Percentiles rank a stretch among this genome's conserved stretches.
Evolutionary conservation across 2,329 filamentous ascomycete species (phyloP).

Genomic region (Cladophialophora psammophila): DNA sequence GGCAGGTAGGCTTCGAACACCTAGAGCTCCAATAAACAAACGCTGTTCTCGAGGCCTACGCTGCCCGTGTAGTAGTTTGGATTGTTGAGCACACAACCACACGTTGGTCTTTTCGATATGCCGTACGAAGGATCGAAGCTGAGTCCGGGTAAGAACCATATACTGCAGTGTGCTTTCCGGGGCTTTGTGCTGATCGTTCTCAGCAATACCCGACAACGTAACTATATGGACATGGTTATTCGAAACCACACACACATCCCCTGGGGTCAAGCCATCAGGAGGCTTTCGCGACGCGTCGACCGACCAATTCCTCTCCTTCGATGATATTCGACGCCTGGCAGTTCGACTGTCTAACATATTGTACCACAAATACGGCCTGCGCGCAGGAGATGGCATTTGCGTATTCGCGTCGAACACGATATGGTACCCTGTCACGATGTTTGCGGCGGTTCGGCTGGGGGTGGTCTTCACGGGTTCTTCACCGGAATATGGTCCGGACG

Average conservation of each 20-base stretch:
- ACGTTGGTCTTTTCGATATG: neutral
- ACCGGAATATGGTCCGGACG: neutral
- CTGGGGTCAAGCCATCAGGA: neutral
- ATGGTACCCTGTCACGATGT: slow-evolving; percentile 70
- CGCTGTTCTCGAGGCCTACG: neutral
- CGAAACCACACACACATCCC: neutral
- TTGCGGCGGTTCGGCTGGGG: slow-evolving; percentile 60
- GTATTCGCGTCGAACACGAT: slow-evolving; percentile 70
- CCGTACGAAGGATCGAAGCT: neutral
- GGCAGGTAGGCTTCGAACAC: neutral
- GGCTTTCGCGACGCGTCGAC: slow-evolving; percentile 66
- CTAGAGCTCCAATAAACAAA: neutral
- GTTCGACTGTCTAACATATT: slow-evolving; percentile 67
- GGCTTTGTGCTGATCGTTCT: neutral
- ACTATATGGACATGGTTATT: slow-evolving; percentile 12
- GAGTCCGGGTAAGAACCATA: neutral
- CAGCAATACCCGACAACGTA: neutral
- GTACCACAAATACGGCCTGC: slow-evolving; percentile 61
- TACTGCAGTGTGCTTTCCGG: neutral
- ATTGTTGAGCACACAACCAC: neutral
- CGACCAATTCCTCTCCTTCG: slow-evolving; percentile 63
- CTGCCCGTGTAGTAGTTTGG: neutral
- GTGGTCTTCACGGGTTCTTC: neutral
- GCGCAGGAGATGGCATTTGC: slow-evolving; percentile 62
- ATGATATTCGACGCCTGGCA: slow-evolving; percentile 62